Evolutionary conservation across 202 grass and related monocot species (phyloP), one percentile per base, ranked within the genome.

Genomic region (Zizania palustris): DNA sequence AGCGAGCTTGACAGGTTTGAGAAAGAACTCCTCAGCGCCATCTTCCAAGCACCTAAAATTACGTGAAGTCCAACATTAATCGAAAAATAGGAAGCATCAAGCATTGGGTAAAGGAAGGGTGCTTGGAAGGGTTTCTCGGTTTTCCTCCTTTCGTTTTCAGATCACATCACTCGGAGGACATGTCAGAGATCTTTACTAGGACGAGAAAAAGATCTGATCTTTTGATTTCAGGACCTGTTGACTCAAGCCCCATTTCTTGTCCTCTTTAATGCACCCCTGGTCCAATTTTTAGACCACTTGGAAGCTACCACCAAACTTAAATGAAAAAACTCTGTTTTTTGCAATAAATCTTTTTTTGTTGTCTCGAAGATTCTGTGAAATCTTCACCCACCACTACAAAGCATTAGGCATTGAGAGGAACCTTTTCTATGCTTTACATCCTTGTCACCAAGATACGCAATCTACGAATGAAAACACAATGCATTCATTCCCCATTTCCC

Each of bases 11-110:
- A 99, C 92, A 18, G 96, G 96, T 55, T 99, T 99, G 34, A 96
- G 87, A 64, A 99, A 95, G 78, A 99, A 99, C 83, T 95, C 96
- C 77, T 99, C 89, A 11, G 96, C 96, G 33, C 96, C 92, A 53
- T 84, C 92, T 81, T 99, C 89, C 85, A 99, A 64, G 74, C 96
- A 99, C 88, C 96, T 99, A 87, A 62, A 16, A 70, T 72, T 34
- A 41, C 48, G 59, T 13, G 14, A 21, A 65, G 16, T n/a, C 40
- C 34, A 22, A 53, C 35, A 46, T 51, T 76, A 65, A 73, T 58
- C 50, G 8, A 18, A 11, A 63, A 18, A 71, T 3, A 38, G 73
- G 69, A 56, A 79, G 22, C 40, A 59, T 80, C n/a, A 56, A 79
- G 22, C 40, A 59, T 80, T 28, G 54, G 42, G 55, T 49, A 16